phyloP scores from a whole-genome alignment of 352 stramenopile genomes.

The Salisapilia sapeloensis region DNA sequence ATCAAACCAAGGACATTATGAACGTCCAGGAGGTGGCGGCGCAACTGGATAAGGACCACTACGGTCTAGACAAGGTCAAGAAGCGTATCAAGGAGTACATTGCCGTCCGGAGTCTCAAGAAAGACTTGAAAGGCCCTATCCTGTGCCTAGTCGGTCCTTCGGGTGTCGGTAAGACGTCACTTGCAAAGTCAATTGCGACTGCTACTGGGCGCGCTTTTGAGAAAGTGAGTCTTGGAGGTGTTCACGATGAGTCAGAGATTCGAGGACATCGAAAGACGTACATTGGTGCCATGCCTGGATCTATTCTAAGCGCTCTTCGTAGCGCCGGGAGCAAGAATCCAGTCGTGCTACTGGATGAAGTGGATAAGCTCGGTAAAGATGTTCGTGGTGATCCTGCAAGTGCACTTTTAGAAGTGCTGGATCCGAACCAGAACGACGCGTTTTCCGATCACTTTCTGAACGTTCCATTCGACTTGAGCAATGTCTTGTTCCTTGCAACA shows the following conservation, averaged over 20 bases:
- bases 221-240: slow-evolving; percentile 52
- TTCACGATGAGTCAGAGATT: slow-evolving; percentile 75
- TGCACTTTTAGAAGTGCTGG: slow-evolving; percentile 72
- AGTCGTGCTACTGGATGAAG: slow-evolving; percentile 76
- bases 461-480: slow-evolving; percentile 77
- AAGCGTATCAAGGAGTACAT: slow-evolving; percentile 81
- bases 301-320: slow-evolving; percentile 61
- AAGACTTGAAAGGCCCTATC: slow-evolving; percentile 75
- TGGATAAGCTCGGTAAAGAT: slow-evolving; percentile 69
- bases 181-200: slow-evolving; percentile 62
- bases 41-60: slow-evolving; percentile 63
- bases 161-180: slow-evolving; percentile 70
- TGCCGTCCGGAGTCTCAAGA: slow-evolving; percentile 61
- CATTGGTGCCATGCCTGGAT: slow-evolving; percentile 74
- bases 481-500: slow-evolving; percentile 71
- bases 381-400: slow-evolving; percentile 45
- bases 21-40: slow-evolving; percentile 30
- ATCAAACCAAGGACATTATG: slow-evolving; percentile 30
- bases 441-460: slow-evolving; percentile 80
- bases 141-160: slow-evolving; percentile 77
- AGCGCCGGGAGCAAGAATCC: slow-evolving; percentile 63
- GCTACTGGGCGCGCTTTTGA: slow-evolving; percentile 65
- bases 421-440: slow-evolving; percentile 74
- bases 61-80: slow-evolving; percentile 70
- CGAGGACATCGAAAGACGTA: slow-evolving; percentile 77